phyloP scores from a whole-genome alignment of 2,329 filamentous ascomycete species.

The Neophaeococcomyces mojaviensis region DNA sequence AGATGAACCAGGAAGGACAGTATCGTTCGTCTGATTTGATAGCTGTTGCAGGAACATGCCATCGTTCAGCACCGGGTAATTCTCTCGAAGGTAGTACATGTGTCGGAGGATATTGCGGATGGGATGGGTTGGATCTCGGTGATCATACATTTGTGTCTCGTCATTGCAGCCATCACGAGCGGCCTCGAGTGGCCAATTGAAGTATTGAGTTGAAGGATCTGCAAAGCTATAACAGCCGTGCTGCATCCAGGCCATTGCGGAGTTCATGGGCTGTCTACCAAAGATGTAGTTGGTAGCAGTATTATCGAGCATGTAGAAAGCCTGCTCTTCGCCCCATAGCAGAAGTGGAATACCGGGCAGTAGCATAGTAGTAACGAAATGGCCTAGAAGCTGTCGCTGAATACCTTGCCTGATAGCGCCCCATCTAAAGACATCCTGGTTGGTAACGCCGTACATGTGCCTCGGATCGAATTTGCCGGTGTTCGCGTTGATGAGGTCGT shows the following conservation, averaged over 20 bases:
- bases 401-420: slow-evolving; percentile 51
- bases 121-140: slow-evolving; percentile 55
- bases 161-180: slow-evolving; percentile 45
- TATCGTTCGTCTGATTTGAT: slow-evolving; percentile 48
- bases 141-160: slow-evolving; percentile 47
- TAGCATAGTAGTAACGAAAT: slow-evolving; percentile 52
- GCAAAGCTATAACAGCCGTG: slow-evolving; percentile 57
- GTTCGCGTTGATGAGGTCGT: slow-evolving; percentile 54
- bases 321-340: slow-evolving; percentile 60
- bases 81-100: slow-evolving; percentile 53
- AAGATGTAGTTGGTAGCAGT: slow-evolving; percentile 60
- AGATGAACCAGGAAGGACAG: slow-evolving; percentile 46
- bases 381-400: slow-evolving; percentile 49
- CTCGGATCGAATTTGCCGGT: slow-evolving; percentile 56
- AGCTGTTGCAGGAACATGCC: slow-evolving; percentile 50
- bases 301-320: slow-evolving; percentile 56
- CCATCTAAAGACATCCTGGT: slow-evolving; percentile 61
- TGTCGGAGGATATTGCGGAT: slow-evolving; percentile 54
- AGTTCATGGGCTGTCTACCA: slow-evolving; percentile 56
- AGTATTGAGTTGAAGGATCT: slow-evolving; percentile 45
- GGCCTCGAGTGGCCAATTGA: slow-evolving; percentile 49
- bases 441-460: slow-evolving; percentile 58
- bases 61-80: slow-evolving; percentile 53
- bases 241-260: slow-evolving; percentile 54
- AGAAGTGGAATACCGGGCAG: slow-evolving; percentile 55